Base-by-base conservation (phyloP, 2,329 filamentous ascomycete species). In the Fusarium torreyae region DNA sequence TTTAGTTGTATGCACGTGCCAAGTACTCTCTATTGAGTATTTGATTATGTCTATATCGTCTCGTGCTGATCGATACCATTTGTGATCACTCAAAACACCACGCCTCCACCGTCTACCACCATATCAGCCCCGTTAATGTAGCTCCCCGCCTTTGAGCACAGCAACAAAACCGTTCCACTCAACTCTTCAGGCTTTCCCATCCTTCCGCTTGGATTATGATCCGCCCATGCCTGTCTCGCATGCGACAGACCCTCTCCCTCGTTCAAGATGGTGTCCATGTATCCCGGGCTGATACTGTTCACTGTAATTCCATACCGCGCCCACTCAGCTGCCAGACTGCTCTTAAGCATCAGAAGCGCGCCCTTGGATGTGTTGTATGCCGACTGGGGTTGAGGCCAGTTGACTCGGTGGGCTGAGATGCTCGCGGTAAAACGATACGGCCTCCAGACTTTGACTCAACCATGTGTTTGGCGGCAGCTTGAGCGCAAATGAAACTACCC, bases 261-360 rank as follows among this genome's bases (percentile, higher is more conserved):
- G 72, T 93, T 94, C 45, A 94, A 78, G 15, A 92, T 87, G 0
- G 91, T 93, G 71, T 92, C 91, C 88, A 93, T 93, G 69, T 94
- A 94, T 1, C 92, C 92, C 0, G 92, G 92, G 36, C 85, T 88
- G 39, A 94, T 84, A 8, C 83, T 87, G 68, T 94, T 94, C 7
- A 92, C 89, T 2, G 90, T 80, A 51, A 94, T 92, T 0, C 92
- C 91, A 73, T 90, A 86, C 1, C 82, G 80, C 0, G 89, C 89
- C 91, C 91, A 94, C 76, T 94, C 92, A 3, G 83, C 7, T 1
- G 70, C 70, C 5, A 73, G 28, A 22, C 61, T 89, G 67, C 85
- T 87, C 50, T 88, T 89, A 69, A 94, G 77, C 51, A 87, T 86
- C 31, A 91, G 71, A 2, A 94, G 77, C 0, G 87, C 91, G 0